Evolutionary conservation across 768 basidiomycete genomes (phyloP).

Genomic region (Naganishia onofrii): DNA sequence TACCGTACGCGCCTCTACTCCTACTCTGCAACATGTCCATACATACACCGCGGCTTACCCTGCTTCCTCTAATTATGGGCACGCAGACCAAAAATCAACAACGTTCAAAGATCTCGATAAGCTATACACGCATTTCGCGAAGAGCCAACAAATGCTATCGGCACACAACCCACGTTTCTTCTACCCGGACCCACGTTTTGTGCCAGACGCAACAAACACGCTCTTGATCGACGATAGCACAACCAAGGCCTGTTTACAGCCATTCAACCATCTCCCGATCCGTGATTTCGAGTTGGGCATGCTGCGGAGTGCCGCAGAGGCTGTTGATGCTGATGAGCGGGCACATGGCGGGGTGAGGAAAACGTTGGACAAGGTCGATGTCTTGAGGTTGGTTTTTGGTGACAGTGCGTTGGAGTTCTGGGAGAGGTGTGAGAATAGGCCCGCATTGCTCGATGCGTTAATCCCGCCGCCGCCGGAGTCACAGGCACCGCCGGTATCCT

Average conservation of each 20-base stretch:
- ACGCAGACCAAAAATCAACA: constrained; percentile 41
- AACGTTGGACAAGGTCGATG: not conserved
- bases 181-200: constrained; percentile 29
- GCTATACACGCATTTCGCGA: constrained; percentile 32
- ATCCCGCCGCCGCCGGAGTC: no score
- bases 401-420: not conserved
- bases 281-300: constrained; percentile 38
- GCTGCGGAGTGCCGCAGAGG: not conserved
- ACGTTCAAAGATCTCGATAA: constrained; percentile 49
- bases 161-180: not conserved
- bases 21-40: not conserved
- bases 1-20: constrained; percentile 41
- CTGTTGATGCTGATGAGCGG: not conserved
- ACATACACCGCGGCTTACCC: not conserved
- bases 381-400: constrained; percentile 5
- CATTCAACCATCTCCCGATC: constrained; percentile 49
- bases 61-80: not conserved
- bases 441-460: no score
- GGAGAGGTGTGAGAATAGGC: no score
- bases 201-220: constrained; percentile 31
- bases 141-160: not conserved
- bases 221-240: constrained; percentile 49
- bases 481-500: not conserved
- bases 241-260: constrained; percentile 44
- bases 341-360: not conserved